Evolutionary conservation across 2,329 filamentous ascomycete genomes (phyloP), one percentile per base, ranked within the genome.

Genomic region (Pseudofabraea citricarpa): DNA sequence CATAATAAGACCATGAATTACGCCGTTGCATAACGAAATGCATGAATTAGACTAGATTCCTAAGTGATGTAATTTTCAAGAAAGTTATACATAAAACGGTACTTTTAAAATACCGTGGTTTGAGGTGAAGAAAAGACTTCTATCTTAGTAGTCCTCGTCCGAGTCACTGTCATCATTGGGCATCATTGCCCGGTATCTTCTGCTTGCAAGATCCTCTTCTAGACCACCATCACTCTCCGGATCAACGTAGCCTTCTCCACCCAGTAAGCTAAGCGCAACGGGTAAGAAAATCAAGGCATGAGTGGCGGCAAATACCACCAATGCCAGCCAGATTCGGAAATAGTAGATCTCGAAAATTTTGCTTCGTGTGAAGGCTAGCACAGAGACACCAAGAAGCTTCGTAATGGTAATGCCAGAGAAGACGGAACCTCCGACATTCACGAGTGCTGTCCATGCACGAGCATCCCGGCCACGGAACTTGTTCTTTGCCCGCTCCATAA

Each of bases 261-360:
- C 93, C 40, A 87, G 75, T 39, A 96, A 72, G 59, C 87, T 94
- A 52, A 98, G 72, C 2, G 87, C 85, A 1, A 97, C 93, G 0
- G 93, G 93, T 56, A 98, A 70, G 64, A 97, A 95, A 6, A 98
- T 77, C 37, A 98, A 72, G 1, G 93, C 89, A 64, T 98, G 93
- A 8, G 83, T 75, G 6, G 88, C 88, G 3, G 90, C 94, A 64
- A 95, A 91, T 8, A 94, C 64, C 9, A 98, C 90, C 43, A 98
- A 77, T 6, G 90, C 85, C 15, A 96, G 71, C 93, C 93, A 98
- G 33, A 98, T 87, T 33, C 93, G 79, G 75, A 98, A 98, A 67
- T 98, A 98, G 69, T 98, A 98, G 45, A 98, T 89, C 70, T 98
- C 94, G 58, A 98, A 98, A 60, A 98, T 98, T 78, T 97, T 98